Base-by-base conservation (phyloP, 192 early-diverging fungal genomes). In the Mortierella alpina region DNA sequence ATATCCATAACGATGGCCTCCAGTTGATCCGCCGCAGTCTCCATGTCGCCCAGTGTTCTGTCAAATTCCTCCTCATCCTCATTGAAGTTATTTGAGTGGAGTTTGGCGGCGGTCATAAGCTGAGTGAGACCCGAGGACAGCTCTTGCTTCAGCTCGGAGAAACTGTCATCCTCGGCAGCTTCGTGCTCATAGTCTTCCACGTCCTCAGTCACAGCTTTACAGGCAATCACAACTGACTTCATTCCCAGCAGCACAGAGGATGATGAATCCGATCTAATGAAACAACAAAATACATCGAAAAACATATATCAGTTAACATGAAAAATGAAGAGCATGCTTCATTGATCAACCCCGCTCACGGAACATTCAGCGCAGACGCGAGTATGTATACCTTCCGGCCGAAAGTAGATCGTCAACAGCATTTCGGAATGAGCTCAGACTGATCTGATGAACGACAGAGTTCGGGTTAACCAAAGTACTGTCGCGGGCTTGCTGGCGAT, bases 151-250 rank as follows among this genome's bases (percentile, higher is more conserved):
- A 88, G 71, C 6, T 81, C 75, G 46, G 82, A 72, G 23, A 95
- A 66, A 3, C 75, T 66, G 9, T 90, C 84, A 40, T 85, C 86
- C 23, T 87, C 83, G 12, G 65, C 47, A 14, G 78, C 59, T 14
- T 96, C 82, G 41, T 86, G 75, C 71, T 93, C 88, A 53, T 92
- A 92, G 11, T 81, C 83, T 46, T 95, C 92, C 9, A 94, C 89
- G 53, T 99, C 94, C 48, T 95, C 94, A 0, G 91, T 93, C 53
- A 99, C 93, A 61, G 88, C 85, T 54, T 92, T 91, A 85, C 96
- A 97, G 0, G 95, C 87, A 46, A 92, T 87, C 41, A 95, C 93
- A 48, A 98, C 90, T 7, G 92, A 80, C 63, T 92, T 91, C 93
- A 96, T 95, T n/a, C 94, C 89, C 41, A 92, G 84, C 47, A 99